Conservation (phyloP, 495 filamentous ascomycete genomes). For the Aspergillus campestris region DNA sequence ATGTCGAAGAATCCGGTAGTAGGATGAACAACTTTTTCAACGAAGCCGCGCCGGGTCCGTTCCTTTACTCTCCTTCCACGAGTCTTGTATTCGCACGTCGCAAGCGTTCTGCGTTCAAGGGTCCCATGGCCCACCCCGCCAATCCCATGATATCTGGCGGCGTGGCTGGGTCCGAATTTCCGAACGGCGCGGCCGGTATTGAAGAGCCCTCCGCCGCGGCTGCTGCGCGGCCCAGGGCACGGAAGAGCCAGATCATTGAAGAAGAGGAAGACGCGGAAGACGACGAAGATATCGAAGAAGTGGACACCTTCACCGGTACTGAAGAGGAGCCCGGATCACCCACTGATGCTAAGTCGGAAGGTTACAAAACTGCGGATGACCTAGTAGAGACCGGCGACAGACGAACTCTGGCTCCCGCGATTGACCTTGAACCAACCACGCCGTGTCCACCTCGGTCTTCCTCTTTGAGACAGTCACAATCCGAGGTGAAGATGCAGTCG, state of each 20-base stretch:
- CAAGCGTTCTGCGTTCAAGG: constrained; percentile 84
- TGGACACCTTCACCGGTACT: constrained; percentile 56
- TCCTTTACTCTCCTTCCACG: constrained; percentile 43
- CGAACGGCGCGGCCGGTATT: constrained; percentile 26
- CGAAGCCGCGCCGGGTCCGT: constrained; percentile 28
- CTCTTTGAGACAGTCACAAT: too few relatives aligned
- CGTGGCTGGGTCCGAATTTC: constrained; percentile 29
- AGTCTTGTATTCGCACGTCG: constrained; percentile 84
- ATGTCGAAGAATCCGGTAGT: constrained; percentile 17
- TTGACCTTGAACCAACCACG: too few relatives aligned
- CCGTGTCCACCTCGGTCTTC: too few relatives aligned
- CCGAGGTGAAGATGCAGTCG: too few relatives aligned
- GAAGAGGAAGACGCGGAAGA: constrained; percentile 80
- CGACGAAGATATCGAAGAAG: constrained; percentile 62
- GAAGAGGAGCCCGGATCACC: constrained; percentile 33
- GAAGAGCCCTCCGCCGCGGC: constrained; percentile 45
- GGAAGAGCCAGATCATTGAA: constrained; percentile 60
- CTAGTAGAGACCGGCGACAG: too few relatives aligned
- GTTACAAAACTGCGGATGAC: neutral
- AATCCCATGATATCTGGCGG: constrained; percentile 34
- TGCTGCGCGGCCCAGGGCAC: constrained; percentile 51
- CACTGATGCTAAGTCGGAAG: constrained; percentile 14
- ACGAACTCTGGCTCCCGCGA: too few relatives aligned
- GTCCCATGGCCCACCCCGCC: constrained; percentile 59
- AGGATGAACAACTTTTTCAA: constrained; percentile 29